Conservation (phyloP, 2,329 filamentous ascomycete genomes). For the Tolypocladium sp. region DNA sequence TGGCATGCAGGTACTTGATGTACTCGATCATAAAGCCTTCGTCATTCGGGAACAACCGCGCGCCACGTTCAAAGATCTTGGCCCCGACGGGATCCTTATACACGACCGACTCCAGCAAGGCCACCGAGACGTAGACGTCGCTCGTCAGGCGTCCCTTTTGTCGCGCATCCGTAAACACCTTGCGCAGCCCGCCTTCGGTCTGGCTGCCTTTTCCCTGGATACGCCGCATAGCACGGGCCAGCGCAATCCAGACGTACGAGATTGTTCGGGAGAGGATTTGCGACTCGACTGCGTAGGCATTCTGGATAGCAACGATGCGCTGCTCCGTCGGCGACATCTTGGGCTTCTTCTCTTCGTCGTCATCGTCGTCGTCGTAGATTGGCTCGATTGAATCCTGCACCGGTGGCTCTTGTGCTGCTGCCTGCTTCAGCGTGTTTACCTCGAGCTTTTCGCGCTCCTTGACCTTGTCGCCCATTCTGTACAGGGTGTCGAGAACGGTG, state of each 20-base stretch:
- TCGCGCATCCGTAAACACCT: constrained; percentile 82
- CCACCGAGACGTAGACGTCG: constrained; percentile 90
- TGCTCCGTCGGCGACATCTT: constrained; percentile 54
- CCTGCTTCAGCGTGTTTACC: constrained; percentile 47
- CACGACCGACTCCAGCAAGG: constrained; percentile 87
- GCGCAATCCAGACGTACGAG: constrained; percentile 88
- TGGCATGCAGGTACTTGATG: constrained; percentile 84
- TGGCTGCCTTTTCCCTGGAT: constrained; percentile 73
- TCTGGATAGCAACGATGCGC: constrained; percentile 51
- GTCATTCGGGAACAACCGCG: constrained; percentile 88
- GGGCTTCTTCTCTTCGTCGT: constrained; percentile 27
- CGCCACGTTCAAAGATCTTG: constrained; percentile 92
- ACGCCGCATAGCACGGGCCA: constrained; percentile 88
- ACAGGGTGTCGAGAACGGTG: constrained; percentile 76
- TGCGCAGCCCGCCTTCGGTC: constrained; percentile 67
- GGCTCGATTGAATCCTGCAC: constrained; percentile 29
- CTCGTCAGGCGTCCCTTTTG: constrained; percentile 81
- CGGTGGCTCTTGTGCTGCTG: constrained; percentile 27
- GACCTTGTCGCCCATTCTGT: constrained; percentile 69
- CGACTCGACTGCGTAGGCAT: constrained; percentile 63
- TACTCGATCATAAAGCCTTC: constrained; percentile 93
- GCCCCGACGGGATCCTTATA: constrained; percentile 89
- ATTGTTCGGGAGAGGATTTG: constrained; percentile 74
- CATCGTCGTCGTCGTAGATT: constrained; percentile 43
- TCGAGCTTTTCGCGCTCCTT: constrained; percentile 54